Percentiles rank a stretch among this genome's conserved stretches.
Evolutionary conservation across 108 stramenopile genomes (phyloP).

Genomic region (Hondaea fermentalgiana): DNA sequence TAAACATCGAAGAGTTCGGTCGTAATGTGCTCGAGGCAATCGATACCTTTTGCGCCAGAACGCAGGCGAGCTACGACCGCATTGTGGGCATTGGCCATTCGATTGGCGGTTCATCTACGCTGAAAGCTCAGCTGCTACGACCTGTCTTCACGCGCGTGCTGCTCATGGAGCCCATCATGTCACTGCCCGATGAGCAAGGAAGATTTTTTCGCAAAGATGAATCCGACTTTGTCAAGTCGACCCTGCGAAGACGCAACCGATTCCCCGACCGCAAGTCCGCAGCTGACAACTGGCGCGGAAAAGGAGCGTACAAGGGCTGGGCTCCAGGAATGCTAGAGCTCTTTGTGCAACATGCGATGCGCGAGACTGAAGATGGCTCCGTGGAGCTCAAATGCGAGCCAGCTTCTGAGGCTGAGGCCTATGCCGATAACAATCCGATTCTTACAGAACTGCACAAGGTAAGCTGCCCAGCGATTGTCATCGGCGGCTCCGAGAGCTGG

Average conservation of each 20-base stretch:
- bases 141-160: neutral
- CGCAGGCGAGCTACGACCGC: neutral
- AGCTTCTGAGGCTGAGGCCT: neutral
- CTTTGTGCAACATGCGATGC: neutral
- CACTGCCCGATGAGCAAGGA: neutral
- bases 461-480: neutral
- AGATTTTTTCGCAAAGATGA: neutral
- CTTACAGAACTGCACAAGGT: neutral
- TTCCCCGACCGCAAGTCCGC: neutral
- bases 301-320: neutral
- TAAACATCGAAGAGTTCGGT: neutral
- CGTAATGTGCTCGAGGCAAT: neutral
- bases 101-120: neutral
- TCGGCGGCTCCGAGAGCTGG: neutral
- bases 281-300: neutral
- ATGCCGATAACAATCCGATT: neutral
- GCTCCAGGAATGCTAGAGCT: neutral
- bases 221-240: neutral
- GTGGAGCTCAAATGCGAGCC: neutral
- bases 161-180: constrained; percentile 11
- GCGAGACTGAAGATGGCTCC: neutral
- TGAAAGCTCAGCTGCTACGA: neutral
- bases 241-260: neutral
- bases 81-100: neutral
- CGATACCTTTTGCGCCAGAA: neutral